Percentiles rank a stretch among this genome's conserved stretches.
Conservation (phyloP, 805 yeast genomes). For the Wickerhamomyces pijperi region DNA sequence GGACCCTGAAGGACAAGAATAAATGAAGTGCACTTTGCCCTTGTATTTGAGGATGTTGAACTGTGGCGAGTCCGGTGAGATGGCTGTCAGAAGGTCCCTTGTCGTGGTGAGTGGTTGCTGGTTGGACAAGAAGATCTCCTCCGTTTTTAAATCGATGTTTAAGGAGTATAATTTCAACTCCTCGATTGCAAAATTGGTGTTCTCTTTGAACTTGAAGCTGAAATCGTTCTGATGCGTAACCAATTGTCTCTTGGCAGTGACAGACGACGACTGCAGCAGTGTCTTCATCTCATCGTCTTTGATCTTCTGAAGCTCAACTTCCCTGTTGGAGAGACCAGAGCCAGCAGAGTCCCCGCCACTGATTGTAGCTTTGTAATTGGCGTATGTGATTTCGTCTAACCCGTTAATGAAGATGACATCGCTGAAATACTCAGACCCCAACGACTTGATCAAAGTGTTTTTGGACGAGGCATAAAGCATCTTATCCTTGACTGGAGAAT, state of each 20-base stretch:
- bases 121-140: constrained; percentile 31
- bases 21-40: constrained; percentile 46
- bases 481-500: constrained; percentile 68
- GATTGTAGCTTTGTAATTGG: constrained; percentile 33
- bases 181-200: constrained; percentile 19
- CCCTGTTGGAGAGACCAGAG: constrained; percentile 49
- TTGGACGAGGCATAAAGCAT: constrained; percentile 94
- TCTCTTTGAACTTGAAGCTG: constrained; percentile 17
- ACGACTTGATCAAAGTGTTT: constrained; percentile 58
- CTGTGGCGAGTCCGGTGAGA: constrained; percentile 37
- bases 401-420: constrained; percentile 23
- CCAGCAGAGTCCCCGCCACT: constrained; percentile 23
- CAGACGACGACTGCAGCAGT: constrained; percentile 17
- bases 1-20: constrained; percentile 85
- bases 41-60: constrained; percentile 43
- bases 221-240: constrained; percentile 18
- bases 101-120: constrained; percentile 14
- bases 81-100: constrained; percentile 19
- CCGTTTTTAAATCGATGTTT: constrained; percentile 37
- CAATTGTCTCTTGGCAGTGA: constrained; percentile 20
- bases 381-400: constrained; percentile 25
- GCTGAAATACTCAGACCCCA: constrained; percentile 44
- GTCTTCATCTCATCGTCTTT: constrained; percentile 29
- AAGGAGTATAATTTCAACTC: constrained; percentile 31
- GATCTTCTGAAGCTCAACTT: constrained; percentile 36